Evolutionary conservation across 768 basidiomycete genomes (phyloP), one percentile per base, ranked within the genome.

Genomic region (Boletus eberwhitei): DNA sequence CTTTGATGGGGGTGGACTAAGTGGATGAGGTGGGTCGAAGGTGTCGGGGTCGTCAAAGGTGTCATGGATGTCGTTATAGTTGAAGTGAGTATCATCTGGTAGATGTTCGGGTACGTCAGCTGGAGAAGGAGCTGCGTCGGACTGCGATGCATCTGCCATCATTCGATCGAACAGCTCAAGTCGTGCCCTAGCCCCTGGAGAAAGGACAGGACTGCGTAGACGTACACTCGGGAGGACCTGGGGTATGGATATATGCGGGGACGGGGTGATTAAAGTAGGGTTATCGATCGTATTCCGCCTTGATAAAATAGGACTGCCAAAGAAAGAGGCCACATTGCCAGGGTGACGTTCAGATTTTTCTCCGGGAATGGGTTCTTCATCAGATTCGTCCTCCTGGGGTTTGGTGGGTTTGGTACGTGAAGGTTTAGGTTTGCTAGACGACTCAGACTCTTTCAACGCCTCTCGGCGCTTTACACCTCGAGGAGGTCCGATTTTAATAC

Each of bases 101-200:
- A 39, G 32, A 8, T 46, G 38, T 24, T 44, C 43, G 11, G 35
- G 14, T 36, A 8, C 17, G n/a, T 55, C 54, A 21, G 14, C 52
- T 16, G 47, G 39, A 37, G 38, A 24, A 12, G 37, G 37, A 17
- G 22, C 29, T 19, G 11, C 19, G n/a, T 35, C 36, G 3, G 42
- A 14, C 13, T 21, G 38, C 11, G 51, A 29, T 36, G 13, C 6
- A 17, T 59, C 55, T 12, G 2, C 46, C 57, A 64, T 59, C 65
- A 67, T 61, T n/a, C 35, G 57, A 47, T 71, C 69, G 40, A 71
- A 71, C 12, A 71, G 37, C 5, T 71, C 52, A 2, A 71, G 65
- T 42, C 69, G 67, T 16, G 63, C 63, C 29, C 16, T 49, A 6
- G 71, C 53, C 29, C 66, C 57, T 5, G 69, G 69, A 34, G 69